A percentile compares a stretch with the other conserved stretches of the same genome.
phyloP scores from a whole-genome alignment of 1,284 basidiomycete species.

The Moniliella sp. region DNA sequence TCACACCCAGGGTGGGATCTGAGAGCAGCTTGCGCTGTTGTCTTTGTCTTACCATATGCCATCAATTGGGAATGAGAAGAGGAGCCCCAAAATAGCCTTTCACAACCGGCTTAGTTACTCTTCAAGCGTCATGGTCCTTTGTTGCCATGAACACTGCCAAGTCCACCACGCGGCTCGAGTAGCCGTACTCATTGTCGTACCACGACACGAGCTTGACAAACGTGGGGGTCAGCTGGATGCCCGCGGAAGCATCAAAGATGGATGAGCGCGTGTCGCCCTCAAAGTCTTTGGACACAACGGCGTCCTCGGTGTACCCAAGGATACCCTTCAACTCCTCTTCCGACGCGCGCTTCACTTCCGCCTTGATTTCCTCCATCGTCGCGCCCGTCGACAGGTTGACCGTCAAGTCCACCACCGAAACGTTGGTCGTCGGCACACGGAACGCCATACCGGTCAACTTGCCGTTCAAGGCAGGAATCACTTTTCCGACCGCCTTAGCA shows the following conservation, averaged over 20 bases:
- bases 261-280: constrained; percentile 51
- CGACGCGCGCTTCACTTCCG: constrained; percentile 59
- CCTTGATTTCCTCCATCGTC: constrained; percentile 77
- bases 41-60: too few species aligned
- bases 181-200: constrained; percentile 71
- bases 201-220: constrained; percentile 89
- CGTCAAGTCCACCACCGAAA: constrained; percentile 86
- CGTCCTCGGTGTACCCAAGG: constrained; percentile 80
- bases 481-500: constrained; percentile 95
- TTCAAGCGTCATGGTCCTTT: constrained; percentile 36
- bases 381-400: constrained; percentile 64
- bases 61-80: too few species aligned
- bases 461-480: constrained; percentile 87
- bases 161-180: constrained; percentile 83
- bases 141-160: constrained; percentile 61
- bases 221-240: constrained; percentile 73
- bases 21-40: too few species aligned
- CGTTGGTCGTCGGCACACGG: constrained; percentile 90
- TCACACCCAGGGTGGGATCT: too few species aligned
- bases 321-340: constrained; percentile 53
- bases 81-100: too few species aligned
- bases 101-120: too few species aligned
- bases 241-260: constrained; percentile 58
- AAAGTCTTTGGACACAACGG: constrained; percentile 84
- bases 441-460: constrained; percentile 83